These are phyloP conservation scores for Annulohypoxylon moriforme DNA, from an alignment of 495 filamentous ascomycete genomes.

Conservation along the genomic window DNA sequence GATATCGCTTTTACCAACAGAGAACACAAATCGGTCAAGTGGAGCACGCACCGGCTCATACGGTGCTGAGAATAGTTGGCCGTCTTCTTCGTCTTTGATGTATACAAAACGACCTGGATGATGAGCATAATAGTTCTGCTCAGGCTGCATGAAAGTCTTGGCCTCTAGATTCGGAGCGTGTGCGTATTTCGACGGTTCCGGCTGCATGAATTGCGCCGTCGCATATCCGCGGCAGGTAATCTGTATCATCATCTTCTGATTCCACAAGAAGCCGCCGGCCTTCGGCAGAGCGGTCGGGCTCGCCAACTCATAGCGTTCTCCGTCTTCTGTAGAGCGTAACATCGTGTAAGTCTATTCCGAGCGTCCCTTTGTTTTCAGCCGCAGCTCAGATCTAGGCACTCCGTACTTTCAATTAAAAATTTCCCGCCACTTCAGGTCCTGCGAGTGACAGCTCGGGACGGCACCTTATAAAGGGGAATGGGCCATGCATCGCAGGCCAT, in stretches of 20 bases:
- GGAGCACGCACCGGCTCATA: constrained; percentile 65
- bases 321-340: constrained; percentile 60
- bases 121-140: constrained; percentile 69
- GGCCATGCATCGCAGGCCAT: constrained; percentile 21
- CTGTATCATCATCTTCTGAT: constrained; percentile 71
- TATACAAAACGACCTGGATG: constrained; percentile 70
- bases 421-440: constrained; percentile 21
- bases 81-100: constrained; percentile 66
- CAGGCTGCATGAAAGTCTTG: constrained; percentile 70
- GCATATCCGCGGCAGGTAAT: constrained; percentile 67
- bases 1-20: constrained; percentile 65
- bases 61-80: constrained; percentile 65
- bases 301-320: constrained; percentile 65
- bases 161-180: constrained; percentile 67
- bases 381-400: constrained; percentile 14
- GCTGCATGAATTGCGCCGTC: constrained; percentile 69
- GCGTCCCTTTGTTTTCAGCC: constrained; percentile 28
- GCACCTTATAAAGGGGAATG: constrained; percentile 37
- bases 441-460: constrained; percentile 14
- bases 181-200: constrained; percentile 67
- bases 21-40: constrained; percentile 63
- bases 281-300: constrained; percentile 67
- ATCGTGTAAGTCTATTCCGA: constrained; percentile 38
- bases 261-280: constrained; percentile 68
- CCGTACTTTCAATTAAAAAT: constrained; percentile 26